Percentiles rank a stretch among this genome's conserved stretches.
Conservation (phyloP, 352 stramenopile genomes). For the Phytophthora lateralis region DNA sequence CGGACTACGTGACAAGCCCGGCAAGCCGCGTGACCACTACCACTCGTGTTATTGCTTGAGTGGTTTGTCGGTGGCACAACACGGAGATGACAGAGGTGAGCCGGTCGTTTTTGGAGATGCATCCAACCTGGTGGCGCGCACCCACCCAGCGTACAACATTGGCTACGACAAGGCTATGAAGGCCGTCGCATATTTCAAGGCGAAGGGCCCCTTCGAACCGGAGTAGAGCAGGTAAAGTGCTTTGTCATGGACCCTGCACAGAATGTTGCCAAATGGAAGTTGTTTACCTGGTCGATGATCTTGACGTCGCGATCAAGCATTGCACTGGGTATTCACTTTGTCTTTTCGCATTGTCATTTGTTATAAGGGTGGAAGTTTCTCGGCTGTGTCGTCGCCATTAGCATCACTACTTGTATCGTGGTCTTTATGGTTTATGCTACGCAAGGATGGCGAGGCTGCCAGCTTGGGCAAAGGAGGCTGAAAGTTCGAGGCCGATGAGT, state of each 20-base stretch:
- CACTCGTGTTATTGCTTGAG: slow-evolving; percentile 99
- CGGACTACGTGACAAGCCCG: slow-evolving; percentile 94
- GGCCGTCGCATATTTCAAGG: slow-evolving; percentile 71
- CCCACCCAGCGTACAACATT: slow-evolving; percentile 95
- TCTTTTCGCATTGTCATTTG: slow-evolving; percentile 22
- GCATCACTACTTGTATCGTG: slow-evolving; percentile 23
- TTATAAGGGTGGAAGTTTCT: slow-evolving; percentile 59
- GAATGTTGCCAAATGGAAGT: slow-evolving; percentile 14
- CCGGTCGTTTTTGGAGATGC: slow-evolving; percentile 60
- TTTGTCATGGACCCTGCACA: not conserved
- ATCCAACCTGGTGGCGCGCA: slow-evolving; percentile 80
- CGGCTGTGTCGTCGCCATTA: slow-evolving; percentile 26
- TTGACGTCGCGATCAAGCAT: slow-evolving; percentile 11
- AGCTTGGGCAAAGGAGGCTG: slow-evolving; percentile 59
- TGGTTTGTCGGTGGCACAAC: slow-evolving; percentile 94
- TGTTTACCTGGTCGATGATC: slow-evolving; percentile 8
- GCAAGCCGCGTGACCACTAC: slow-evolving; percentile 97
- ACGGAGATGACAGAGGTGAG: slow-evolving; percentile 53
- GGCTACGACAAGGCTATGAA: slow-evolving; percentile 78
- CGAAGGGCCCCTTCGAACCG: slow-evolving; percentile 60
- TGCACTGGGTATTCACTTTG: slow-evolving; percentile 20
- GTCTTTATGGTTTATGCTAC: slow-evolving; percentile 34
- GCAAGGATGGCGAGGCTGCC: slow-evolving; percentile 39
- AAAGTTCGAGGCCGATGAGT: slow-evolving; percentile 24
- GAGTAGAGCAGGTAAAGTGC: slow-evolving; percentile 21